A percentile compares a stretch with the other conserved stretches of the same genome.
phyloP scores from a whole-genome alignment of 1,284 basidiomycete genomes.

The Xerocomus amazonicus region DNA sequence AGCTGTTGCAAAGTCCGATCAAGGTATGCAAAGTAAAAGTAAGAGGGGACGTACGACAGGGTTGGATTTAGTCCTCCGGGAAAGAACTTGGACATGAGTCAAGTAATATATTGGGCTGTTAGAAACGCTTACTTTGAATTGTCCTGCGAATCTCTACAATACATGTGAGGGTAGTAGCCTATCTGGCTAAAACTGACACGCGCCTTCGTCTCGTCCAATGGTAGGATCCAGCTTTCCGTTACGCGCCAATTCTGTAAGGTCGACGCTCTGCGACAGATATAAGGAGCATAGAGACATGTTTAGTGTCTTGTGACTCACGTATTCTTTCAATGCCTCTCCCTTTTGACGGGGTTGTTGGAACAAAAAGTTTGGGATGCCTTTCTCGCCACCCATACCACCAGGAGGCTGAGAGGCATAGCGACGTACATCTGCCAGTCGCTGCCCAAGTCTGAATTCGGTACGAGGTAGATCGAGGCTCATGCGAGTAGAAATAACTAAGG shows the following conservation, averaged over 20 bases:
- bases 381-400: slow-evolving; percentile 33
- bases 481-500: slow-evolving; percentile 10
- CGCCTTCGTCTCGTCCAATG: slow-evolving; percentile 84
- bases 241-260: slow-evolving; percentile 80
- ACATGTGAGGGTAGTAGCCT: not conserved
- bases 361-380: slow-evolving; percentile 53
- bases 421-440: slow-evolving; percentile 4
- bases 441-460: not conserved
- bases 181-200: slow-evolving; percentile 10
- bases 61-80: slow-evolving; percentile 82
- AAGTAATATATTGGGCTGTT: not conserved
- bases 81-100: slow-evolving; percentile 50
- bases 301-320: slow-evolving; percentile 44
- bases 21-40: not conserved
- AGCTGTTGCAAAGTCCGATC: slow-evolving; percentile 40
- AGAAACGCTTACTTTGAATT: slow-evolving; percentile 69
- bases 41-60: slow-evolving; percentile 59
- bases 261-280: slow-evolving; percentile 56
- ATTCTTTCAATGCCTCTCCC: slow-evolving; percentile 83
- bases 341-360: slow-evolving; percentile 60
- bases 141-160: slow-evolving; percentile 79
- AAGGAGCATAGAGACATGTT: not conserved
- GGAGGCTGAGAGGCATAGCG: slow-evolving; percentile 35
- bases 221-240: slow-evolving; percentile 87
- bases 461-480: not conserved